Base-by-base conservation (phyloP, 345 rosid genomes). In the Aegle marmelos region DNA sequence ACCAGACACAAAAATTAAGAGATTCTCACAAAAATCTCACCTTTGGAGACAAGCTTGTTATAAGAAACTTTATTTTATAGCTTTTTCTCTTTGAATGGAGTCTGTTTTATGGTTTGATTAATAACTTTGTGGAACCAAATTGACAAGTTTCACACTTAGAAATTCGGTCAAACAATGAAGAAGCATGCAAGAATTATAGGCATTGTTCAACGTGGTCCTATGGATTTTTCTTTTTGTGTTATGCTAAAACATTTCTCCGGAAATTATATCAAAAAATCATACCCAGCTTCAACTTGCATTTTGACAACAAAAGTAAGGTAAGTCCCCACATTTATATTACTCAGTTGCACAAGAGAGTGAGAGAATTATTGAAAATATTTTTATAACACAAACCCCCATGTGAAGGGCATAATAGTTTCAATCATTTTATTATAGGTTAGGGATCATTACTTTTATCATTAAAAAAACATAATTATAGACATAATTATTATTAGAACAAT, bases 311-410 rank as follows among this genome's bases (percentile, higher is more conserved):
- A 74, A 76, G 74, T 7, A 72, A 68, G 74, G 27, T 33, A 81
- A 79, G 79, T 80, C 86, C 90, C 78, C 89, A 85, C 84, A 82
- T 70, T 10, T 37, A 5, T 9, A 2, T 22, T 56, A 70, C 67
- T 70, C 74, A 60, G 17, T 22, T 22, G 60, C 66, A 27, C n/a
- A 62, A 56, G 33, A 37, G 30, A 66, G 68, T 50, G 63, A 76
- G 68, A 50, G 71, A 75, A 33, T 13, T 48, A 45, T 30, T 30
- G 69, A 62, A 74, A 62, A 70, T 25, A 28, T 3, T 48, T n/a
- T 68, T 82, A 79, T 82, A 76, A 70, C 67, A 73, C 79, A 59
- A 80, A 41, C 62, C 86, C 65, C 87, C 89, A 87, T 90, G 89
- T 86, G 93, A 72, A 77, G 77, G 82, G 85, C 93, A 88, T 71